Conservation (phyloP, 164 flowering plant species). For the Echeveria elegans region DNA sequence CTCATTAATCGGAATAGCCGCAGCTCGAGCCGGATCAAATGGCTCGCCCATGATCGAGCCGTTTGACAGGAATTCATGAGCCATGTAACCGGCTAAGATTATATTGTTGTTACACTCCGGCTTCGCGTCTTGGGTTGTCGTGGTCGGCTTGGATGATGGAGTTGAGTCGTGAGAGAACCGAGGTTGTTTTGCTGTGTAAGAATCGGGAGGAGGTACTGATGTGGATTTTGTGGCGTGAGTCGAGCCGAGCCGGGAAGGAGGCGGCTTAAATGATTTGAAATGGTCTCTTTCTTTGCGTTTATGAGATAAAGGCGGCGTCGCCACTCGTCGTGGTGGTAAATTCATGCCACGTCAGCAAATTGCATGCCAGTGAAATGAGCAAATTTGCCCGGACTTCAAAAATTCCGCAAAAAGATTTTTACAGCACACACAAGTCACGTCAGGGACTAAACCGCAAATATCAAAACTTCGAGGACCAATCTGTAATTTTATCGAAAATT, state of each 20-base stretch:
- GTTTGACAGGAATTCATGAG: conserved; percentile 14
- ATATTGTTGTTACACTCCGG: conserved; percentile 1
- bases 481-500: not conserved
- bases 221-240: not conserved
- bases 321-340: conserved; percentile 5
- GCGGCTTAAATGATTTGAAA: conserved; percentile 5
- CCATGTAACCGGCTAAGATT: conserved; percentile 14
- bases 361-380: not conserved
- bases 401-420: too few species aligned
- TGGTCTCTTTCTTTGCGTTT: conserved; percentile 9
- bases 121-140: not conserved
- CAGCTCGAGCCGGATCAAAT: conserved; percentile 13
- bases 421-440: not conserved
- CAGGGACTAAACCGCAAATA: not conserved
- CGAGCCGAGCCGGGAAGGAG: conserved; percentile 2
- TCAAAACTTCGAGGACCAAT: not conserved
- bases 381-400: too few species aligned
- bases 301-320: not conserved
- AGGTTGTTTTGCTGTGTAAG: not conserved
- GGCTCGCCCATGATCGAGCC: conserved; percentile 9
- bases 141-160: not conserved
- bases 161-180: not conserved
- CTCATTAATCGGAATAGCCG: conserved; percentile 5
- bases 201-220: not conserved
- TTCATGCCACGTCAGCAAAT: conserved; percentile 2